Conservation (phyloP, 306 rosid genomes). For the Lathyrus tuberosus region DNA sequence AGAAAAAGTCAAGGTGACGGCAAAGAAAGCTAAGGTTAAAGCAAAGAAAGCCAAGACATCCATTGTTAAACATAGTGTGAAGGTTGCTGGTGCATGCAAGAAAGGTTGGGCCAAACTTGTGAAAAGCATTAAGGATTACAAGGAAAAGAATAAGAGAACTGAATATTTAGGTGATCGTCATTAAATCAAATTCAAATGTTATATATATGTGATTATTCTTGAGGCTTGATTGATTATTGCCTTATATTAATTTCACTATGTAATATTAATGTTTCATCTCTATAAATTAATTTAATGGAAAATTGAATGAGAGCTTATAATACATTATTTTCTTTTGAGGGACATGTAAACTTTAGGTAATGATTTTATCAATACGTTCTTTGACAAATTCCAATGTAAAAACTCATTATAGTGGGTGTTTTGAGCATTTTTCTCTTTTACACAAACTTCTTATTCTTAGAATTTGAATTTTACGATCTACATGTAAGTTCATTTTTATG, state of each 20-base stretch:
- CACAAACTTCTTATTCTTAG: too few species aligned
- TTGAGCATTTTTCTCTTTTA: too few species aligned
- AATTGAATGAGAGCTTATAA: too few species aligned
- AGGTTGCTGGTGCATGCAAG: slow-evolving; percentile 36
- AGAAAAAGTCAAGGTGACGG: slow-evolving; percentile 19
- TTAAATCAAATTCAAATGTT: not conserved
- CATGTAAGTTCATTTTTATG: too few species aligned
- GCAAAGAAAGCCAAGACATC: slow-evolving; percentile 40
- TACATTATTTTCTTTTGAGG: too few species aligned
- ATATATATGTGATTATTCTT: not conserved
- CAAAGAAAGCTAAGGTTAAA: slow-evolving; percentile 20
- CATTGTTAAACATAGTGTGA: slow-evolving; percentile 21
- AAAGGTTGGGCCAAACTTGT: slow-evolving; percentile 42
- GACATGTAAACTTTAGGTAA: too few species aligned
- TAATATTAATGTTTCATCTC: not conserved
- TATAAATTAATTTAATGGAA: slow-evolving; percentile 16
- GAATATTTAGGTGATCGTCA: slow-evolving; percentile 42
- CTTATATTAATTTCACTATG: not conserved
- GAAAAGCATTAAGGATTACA: slow-evolving; percentile 23
- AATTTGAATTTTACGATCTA: too few species aligned
- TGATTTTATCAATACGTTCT: too few species aligned
- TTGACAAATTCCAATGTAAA: too few species aligned
- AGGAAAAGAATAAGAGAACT: not conserved
- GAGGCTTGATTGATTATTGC: not conserved
- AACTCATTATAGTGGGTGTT: too few species aligned